These are phyloP conservation scores for Hericium rajendrae DNA, from an alignment of 768 basidiomycete species.

Conservation along the genomic window DNA sequence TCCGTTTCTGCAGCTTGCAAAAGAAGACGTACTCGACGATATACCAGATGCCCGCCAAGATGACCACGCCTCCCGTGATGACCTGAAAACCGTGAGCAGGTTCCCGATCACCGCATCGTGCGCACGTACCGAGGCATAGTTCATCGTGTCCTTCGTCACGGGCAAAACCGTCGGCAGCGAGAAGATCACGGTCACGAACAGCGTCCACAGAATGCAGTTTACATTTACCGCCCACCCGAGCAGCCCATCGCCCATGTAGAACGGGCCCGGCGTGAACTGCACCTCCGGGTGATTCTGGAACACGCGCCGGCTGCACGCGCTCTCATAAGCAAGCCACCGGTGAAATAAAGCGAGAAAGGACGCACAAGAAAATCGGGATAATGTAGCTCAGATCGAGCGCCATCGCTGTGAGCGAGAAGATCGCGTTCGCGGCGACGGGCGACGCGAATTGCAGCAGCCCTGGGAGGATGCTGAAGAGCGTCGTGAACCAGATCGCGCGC, in stretches of 20 bases:
- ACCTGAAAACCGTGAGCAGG: slow-evolving; percentile 6
- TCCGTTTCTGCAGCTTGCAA: not conserved
- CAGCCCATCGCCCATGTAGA: slow-evolving; percentile 68
- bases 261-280: slow-evolving; percentile 76
- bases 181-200: slow-evolving; percentile 63
- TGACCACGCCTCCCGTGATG: slow-evolving; percentile 26
- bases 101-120: slow-evolving; percentile 11
- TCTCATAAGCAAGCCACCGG: not conserved
- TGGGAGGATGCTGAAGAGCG: slow-evolving; percentile 56
- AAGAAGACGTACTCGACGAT: slow-evolving; percentile 13
- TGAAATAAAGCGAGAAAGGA: not conserved
- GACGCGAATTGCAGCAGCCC: slow-evolving; percentile 71
- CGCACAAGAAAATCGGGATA: slow-evolving; percentile 64
- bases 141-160: slow-evolving; percentile 66
- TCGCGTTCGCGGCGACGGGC: slow-evolving; percentile 66
- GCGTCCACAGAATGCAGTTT: slow-evolving; percentile 59
- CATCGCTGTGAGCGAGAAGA: slow-evolving; percentile 77
- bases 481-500: slow-evolving; percentile 67
- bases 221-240: slow-evolving; percentile 54
- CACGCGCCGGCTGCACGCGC: slow-evolving; percentile 37
- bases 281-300: slow-evolving; percentile 73
- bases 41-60: slow-evolving; percentile 22
- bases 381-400: slow-evolving; percentile 73
- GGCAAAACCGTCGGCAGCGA: slow-evolving; percentile 62
- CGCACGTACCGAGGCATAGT: slow-evolving; percentile 56